phyloP scores from a whole-genome alignment of 2,329 filamentous ascomycete genomes.

The Cladosporium sp. region DNA sequence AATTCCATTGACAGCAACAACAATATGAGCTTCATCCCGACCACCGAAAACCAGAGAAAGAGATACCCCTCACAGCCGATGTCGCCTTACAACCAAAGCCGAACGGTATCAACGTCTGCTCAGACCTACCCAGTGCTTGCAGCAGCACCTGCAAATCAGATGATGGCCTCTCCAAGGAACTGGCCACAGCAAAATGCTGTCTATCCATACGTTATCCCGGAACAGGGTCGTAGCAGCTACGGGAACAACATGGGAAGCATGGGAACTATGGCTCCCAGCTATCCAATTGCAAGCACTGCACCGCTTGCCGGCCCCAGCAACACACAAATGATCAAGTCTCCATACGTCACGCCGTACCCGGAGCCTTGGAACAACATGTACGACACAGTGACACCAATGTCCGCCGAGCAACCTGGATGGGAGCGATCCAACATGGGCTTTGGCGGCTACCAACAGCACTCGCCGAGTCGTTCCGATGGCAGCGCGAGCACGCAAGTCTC shows the following conservation, averaged over 20 bases:
- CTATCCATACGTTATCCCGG: not conserved
- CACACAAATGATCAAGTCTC: not conserved
- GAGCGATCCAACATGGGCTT: not conserved
- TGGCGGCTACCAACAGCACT: conserved; percentile 7
- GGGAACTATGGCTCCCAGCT: not conserved
- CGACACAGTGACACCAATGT: not conserved
- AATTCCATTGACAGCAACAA: not conserved
- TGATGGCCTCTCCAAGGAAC: not conserved
- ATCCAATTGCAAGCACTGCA: not conserved
- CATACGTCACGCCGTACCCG: conserved; percentile 5
- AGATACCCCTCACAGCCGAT: not conserved
- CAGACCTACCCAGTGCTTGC: not conserved
- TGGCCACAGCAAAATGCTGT: not conserved
- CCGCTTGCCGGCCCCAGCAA: not conserved
- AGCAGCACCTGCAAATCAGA: not conserved
- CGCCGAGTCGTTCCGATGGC: conserved; percentile 14
- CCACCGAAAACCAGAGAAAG: not conserved
- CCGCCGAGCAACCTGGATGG: not conserved
- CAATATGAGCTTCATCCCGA: conserved; percentile 9
- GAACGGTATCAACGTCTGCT: not conserved
- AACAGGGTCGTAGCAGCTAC: not conserved
- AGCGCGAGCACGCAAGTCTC: conserved; percentile 7
- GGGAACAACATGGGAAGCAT: not conserved
- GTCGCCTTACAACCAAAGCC: not conserved
- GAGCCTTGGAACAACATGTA: not conserved